Base-by-base conservation (phyloP, 495 filamentous ascomycete species). In the Daldinia concentrica region DNA sequence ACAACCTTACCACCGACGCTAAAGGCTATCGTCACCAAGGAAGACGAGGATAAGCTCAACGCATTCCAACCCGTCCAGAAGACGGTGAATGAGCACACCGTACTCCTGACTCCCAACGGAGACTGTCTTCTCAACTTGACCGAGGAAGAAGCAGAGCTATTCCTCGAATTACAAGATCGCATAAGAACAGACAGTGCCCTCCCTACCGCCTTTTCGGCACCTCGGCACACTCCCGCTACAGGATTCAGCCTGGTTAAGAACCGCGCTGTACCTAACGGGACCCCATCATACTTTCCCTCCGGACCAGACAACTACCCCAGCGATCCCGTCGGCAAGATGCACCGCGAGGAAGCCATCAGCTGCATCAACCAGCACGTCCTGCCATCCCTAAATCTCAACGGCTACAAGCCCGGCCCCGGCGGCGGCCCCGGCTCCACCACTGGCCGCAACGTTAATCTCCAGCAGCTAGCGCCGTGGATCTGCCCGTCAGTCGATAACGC, bases 81-180 rank as follows among this genome's bases (percentile, higher is more conserved):
- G 71, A 68, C 79, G 0, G 74, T 82, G 17, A 83, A 84, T 30
- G 81, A 81, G 22, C 80, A 82, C 32, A 83, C 86, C 27, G 86
- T 89, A 58, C 80, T 95, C 52, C 88, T 95, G 58, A 94, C 92
- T 1, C 92, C 94, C 3, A 89, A 91, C 63, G 93, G 93, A 4
- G 88, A 90, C 62, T 90, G 91, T 60, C 83, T 98, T 29, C 88
- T 88, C 39, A 92, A 93, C 68, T 82, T 99, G 22, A 90, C 86
- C 11, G 75, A 84, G 14, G 90, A 92, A 30, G 92, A 96, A 74
- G 93, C 97, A 67, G 84, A 91, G 24, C 86, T 90, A 8, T 95
- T 92, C 65, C 80, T 98, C 14, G 83, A 88, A 58, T 84, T 97
- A 0, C 92, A 97, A 78, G 84, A 87, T 64, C 84, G 80, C 56